Evolutionary conservation across 495 filamentous ascomycete genomes (phyloP), one percentile per base, ranked within the genome.

Genomic region (Tuber aestivum): DNA sequence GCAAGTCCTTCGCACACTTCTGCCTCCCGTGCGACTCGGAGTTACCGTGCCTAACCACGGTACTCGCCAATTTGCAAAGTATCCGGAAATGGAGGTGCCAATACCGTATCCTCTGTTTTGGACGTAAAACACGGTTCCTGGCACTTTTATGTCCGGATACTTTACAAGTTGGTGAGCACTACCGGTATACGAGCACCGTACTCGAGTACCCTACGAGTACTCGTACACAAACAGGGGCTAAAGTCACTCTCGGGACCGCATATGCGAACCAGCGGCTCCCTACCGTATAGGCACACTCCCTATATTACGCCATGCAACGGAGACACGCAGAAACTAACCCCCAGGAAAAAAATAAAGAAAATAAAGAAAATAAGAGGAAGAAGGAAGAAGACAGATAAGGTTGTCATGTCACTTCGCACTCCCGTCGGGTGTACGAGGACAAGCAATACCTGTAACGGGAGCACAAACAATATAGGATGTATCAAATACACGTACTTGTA

Each of bases 381-480:
- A n/a, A n/a, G n/a, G n/a, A 65, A 16, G n/a, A 65, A 32, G 56
- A 65, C n/a, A 32, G n/a, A 65, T 65, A 65, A 65, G 56, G 56
- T 32, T 65, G 10, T 65, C 56, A 65, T 65, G 56, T 65, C 27
- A 65, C 56, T n/a, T 32, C 56, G 56, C 56, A 65, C 56, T 65
- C 56, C 27, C 56, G 56, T 65, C 56, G n/a, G 56, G 16, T 65
- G 56, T 18, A 32, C 16, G 16, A 32, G 12, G 40, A n/a, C n/a
- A n/a, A n/a, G 40, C 18, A 44, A 16, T 32, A 32, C 56, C 27
- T 65, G 27, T 32, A 5, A 65, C 3, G 0, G n/a, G n/a, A 65
- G 56, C n/a, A 65, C 16, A 65, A 65, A 32, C 18, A 65, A 65
- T 18, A 65, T 14, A 16, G 10, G 56, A 32, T 65, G 27, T 65